Evolutionary conservation across 163 green algal genomes (phyloP).

Genomic region (Smithsoniella earleae): DNA sequence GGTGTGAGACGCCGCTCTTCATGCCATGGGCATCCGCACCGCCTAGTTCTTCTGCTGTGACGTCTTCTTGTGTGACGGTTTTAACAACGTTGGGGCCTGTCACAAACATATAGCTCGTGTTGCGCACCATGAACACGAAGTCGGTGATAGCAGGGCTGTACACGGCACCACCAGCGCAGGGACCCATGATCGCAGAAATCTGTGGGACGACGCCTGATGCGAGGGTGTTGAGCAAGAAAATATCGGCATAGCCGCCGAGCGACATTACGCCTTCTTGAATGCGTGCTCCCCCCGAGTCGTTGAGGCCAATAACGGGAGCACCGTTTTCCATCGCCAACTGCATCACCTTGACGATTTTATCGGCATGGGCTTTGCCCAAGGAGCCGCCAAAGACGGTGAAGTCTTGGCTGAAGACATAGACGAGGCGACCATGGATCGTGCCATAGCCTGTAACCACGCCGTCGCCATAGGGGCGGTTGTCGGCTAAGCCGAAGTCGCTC

Average conservation of each 20-base stretch:
- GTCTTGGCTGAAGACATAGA: background rate
- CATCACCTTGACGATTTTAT: slow-evolving; percentile 79
- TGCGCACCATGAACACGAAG: slow-evolving; percentile 75
- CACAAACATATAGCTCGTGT: slow-evolving; percentile 81
- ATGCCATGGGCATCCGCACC: slow-evolving; percentile 76
- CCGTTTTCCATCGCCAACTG: slow-evolving; percentile 60
- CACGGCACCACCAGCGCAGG: slow-evolving; percentile 85
- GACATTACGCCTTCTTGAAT: slow-evolving; percentile 61
- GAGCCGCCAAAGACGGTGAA: slow-evolving; percentile 49
- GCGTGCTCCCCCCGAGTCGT: slow-evolving; percentile 84
- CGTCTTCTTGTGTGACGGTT: slow-evolving; percentile 84
- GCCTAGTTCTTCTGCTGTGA: slow-evolving; percentile 80
- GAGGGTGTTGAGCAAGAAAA: slow-evolving; percentile 38
- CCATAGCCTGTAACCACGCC: background rate
- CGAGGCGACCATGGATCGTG: background rate
- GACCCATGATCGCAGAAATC: slow-evolving; percentile 82
- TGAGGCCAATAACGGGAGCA: slow-evolving; percentile 88
- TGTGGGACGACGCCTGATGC: slow-evolving; percentile 83
- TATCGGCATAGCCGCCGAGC: slow-evolving; percentile 50
- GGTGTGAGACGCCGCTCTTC: slow-evolving; percentile 59
- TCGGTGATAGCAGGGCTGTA: slow-evolving; percentile 91
- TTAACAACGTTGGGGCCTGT: slow-evolving; percentile 81
- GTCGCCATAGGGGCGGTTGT: slow-evolving; percentile 48
- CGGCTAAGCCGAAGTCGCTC: slow-evolving; percentile 56
- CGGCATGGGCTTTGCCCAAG: slow-evolving; percentile 91